Evolutionary conservation across 306 rosid species (phyloP), one percentile per base, ranked within the genome.

Genomic region (Hylodesmum podocarpum): DNA sequence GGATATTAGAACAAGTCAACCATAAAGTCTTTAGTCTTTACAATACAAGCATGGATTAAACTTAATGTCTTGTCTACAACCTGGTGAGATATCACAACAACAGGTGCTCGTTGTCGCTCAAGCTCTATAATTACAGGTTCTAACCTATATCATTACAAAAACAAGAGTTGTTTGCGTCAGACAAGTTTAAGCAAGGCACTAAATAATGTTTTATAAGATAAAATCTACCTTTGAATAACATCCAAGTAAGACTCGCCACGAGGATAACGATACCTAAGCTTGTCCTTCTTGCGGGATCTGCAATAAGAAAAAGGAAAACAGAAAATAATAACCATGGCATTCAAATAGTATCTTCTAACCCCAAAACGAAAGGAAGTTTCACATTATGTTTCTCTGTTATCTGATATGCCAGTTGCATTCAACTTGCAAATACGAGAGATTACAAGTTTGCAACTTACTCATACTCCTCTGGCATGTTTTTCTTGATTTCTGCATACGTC

Each of bases 221-320:
- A 74, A 55, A 66, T 29, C 40, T 43, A 29, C 99, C 99, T 91
- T 89, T 96, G 99, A 73, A 96, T 96, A 39, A 92, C 99, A 82
- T 96, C 99, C 84, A 96, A 81, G 83, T 96, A 96, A 61, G 99
- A 96, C 83, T 96, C 99, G 34, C 99, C 99, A 29, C 99, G 98
- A 77, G 99, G 98, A 83, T 96, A 96, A 25, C 97, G 88, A 79
- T 96, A 96, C 85, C 99, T 87, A 88, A 96, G 89, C 85, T 92
- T 92, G 80, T 96, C 99, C 87, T 92, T 96, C 73, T 87, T 88
- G 18, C 97, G 98, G 18, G 98, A 81, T 80, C 99, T 96, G 90
- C 70, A 37, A 83, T 33, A 44, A 58, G 43, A 55, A 66, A 73
- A 43, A 50, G 16, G 37, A 47, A 0, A 6, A 6, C 6, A 36